A percentile compares a stretch with the other conserved stretches of the same genome.
phyloP scores from a whole-genome alignment of 441 rosid species.

The Populus hybrid region DNA sequence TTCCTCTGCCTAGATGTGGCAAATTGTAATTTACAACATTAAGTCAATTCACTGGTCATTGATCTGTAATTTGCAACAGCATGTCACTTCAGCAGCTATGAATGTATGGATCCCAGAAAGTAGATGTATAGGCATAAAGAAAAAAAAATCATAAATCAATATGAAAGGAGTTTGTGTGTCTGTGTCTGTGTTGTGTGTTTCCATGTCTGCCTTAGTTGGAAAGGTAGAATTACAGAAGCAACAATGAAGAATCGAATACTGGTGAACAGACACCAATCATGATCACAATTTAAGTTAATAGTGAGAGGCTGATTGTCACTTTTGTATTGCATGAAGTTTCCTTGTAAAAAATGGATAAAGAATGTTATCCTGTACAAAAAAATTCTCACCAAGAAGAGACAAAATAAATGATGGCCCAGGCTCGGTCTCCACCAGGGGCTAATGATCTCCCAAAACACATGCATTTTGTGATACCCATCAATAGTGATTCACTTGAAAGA shows the following conservation, averaged over 20 bases:
- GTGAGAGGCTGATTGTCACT: neutral
- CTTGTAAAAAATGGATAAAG: neutral
- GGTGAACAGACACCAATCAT: neutral
- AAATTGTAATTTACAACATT: neutral
- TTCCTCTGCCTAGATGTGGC: neutral
- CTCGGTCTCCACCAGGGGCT: conserved; percentile 73
- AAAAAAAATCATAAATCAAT: neutral
- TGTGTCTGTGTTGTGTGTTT: neutral
- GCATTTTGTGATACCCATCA: conserved; percentile 89
- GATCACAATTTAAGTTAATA: neutral
- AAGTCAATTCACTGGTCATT: neutral
- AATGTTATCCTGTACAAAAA: neutral
- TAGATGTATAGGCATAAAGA: neutral
- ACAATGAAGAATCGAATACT: neutral
- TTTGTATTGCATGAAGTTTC: neutral
- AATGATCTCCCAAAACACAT: conserved; percentile 92
- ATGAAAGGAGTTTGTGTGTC: neutral
- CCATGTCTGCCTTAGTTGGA: neutral
- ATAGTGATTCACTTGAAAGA: conserved; percentile 76
- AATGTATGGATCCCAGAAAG: neutral
- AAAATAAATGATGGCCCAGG: conserved; percentile 91
- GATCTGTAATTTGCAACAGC: neutral
- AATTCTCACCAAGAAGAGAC: conserved; percentile 72
- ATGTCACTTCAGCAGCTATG: no score
- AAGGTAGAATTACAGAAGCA: neutral